A percentile compares a stretch with the other conserved stretches of the same genome.
Conservation (phyloP, 31 red algal species). For the Bonnemaisonia californica region DNA sequence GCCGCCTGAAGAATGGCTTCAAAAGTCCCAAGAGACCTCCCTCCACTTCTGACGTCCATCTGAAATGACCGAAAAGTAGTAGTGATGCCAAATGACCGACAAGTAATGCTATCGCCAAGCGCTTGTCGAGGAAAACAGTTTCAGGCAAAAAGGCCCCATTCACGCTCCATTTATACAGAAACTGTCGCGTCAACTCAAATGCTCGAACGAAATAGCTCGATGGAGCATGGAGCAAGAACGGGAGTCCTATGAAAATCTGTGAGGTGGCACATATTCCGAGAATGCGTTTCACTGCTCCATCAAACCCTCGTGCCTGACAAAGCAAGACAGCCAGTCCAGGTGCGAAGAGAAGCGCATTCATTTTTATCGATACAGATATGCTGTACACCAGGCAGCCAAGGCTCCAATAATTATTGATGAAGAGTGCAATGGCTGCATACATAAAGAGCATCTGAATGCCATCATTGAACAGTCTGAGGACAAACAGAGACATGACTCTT, state of each 20-base stretch:
- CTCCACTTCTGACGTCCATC: slow-evolving; percentile 37
- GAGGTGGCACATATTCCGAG: slow-evolving; percentile 50
- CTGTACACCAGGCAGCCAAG: slow-evolving; percentile 69
- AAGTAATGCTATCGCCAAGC: slow-evolving; percentile 60
- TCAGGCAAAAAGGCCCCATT: slow-evolving; percentile 86
- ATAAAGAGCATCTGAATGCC: slow-evolving; percentile 70
- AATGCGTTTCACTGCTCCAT: slow-evolving; percentile 17
- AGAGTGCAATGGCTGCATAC: slow-evolving; percentile 64
- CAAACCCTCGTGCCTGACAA: slow-evolving; percentile 56
- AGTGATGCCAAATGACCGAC: slow-evolving; percentile 49
- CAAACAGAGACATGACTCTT: slow-evolving; percentile 78
- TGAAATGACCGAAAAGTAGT: slow-evolving; percentile 44
- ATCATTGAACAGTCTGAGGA: slow-evolving; percentile 96
- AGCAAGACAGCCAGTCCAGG: slow-evolving; percentile 83
- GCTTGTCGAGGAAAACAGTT: slow-evolving; percentile 45
- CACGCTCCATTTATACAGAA: slow-evolving; percentile 86
- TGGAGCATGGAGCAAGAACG: slow-evolving; percentile 56
- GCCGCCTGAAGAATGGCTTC: not conserved
- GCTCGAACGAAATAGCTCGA: slow-evolving; percentile 72
- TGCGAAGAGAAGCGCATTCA: slow-evolving; percentile 92
- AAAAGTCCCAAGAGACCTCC: slow-evolving; percentile 11
- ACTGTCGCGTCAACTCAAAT: slow-evolving; percentile 84
- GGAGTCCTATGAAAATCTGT: slow-evolving; percentile 59
- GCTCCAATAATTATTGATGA: slow-evolving; percentile 55
- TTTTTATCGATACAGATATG: slow-evolving; percentile 84